Base-by-base conservation (phyloP, 371 early-diverging fungal genomes). In the Circinella minor region DNA sequence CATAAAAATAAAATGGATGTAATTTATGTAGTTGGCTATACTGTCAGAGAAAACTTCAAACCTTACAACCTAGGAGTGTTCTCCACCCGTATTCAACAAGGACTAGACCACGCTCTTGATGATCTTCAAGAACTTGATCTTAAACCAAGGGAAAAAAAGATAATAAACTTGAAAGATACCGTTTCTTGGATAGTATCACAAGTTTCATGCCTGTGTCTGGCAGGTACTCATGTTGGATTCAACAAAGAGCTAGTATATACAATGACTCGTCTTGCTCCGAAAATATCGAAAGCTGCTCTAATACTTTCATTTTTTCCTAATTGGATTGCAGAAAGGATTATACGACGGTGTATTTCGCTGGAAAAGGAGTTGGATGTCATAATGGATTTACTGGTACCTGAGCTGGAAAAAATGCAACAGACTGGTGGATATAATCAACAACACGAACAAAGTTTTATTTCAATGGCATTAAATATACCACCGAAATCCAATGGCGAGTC, bases 161-260 rank as follows among this genome's bases (percentile, higher is more conserved):
- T 51, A 0, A 63, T 78, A 0, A n/a, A 69, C 15, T 55, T 67
- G 0, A 61, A 68, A 55, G 55, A 66, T 10, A 36, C 61, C 7
- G 27, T 78, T 8, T 60, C 72, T n/a, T 37, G 55, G 3, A 20
- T 72, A 8, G 69, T 80, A 3, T 70, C 81, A 1, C 47, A 71
- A 18, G 71, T 80, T 13, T 74, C 76, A 3, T 74, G 76, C 51
- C 71, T 71, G 5, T 76, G 78, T 55, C 77, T 80, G 55, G 78
- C 81, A 5, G 78, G 76, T 4, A 68, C 69, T 15, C 39, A 70
- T 10, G 72, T 72, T 7, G 76, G 69, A 1, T 27, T 61, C 11
- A 62, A 76, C 46, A 48, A 63, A 39, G 74, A 71, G 0, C 49
- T 80, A 18, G 71, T 80, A 13, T 39, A 59, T 15, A 59, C 73